Evolutionary conservation across 768 basidiomycete species (phyloP), one percentile per base, ranked within the genome.

Genomic region (Dioszegia hungarica): DNA sequence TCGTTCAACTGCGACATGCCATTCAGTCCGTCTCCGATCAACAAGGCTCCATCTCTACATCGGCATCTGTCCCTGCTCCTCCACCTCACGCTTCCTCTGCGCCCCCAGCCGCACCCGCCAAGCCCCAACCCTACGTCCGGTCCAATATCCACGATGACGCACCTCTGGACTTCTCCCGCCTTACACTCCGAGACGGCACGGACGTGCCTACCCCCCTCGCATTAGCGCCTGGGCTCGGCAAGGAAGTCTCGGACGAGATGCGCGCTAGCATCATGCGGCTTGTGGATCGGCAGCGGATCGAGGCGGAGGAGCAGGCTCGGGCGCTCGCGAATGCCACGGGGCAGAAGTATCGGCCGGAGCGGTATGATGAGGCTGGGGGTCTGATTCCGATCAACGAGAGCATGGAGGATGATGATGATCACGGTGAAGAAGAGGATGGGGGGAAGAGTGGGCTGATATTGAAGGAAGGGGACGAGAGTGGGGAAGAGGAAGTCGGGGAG

Each of bases 241-340:
- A 57, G 6, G 63, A 58, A 2, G 68, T 84, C 8, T 79, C 80
- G 14, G 87, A 91, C 64, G 80, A 85, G 62, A 86, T 92, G 83
- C 91, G 93, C 67, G 83, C 83, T 1, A 86, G 88, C 52, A 92
- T 92, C 63, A 79, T 92, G 14, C 82, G 88, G 25, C 81, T 87
- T 3, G 86, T 83, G 0, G 86, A 91, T 66, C 83, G 79, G 17
- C 81, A 85, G n/a, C 86, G 85, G 11, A 84, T 84, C n/a, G 84
- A 82, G 20, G 82, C 81, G 29, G 75, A 75, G 17, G 76, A 75
- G 9, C 72, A 76, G n/a, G 70, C 48, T 62, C 68, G 33, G 3
- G 69, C 70, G 59, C 62, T 60, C 43, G 65, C 51, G 43, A 76
- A 75, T 66, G 78, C 64, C 60, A 49, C 69, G 77, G 44, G 80